These are phyloP conservation scores for Chamaenerion angustifolium DNA, from an alignment of 345 rosid species.

Conservation along the genomic window DNA sequence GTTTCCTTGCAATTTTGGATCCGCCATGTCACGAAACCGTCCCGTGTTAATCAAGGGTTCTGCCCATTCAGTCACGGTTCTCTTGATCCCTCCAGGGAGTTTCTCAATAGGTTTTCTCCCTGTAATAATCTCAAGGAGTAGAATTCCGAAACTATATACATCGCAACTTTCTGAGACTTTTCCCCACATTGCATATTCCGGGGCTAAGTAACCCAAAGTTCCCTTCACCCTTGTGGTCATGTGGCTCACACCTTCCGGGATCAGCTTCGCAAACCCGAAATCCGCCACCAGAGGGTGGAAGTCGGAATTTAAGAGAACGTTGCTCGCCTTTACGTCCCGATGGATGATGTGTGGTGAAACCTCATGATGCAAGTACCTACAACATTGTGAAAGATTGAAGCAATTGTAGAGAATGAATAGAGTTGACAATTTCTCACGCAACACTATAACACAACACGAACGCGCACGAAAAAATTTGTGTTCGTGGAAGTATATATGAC, in stretches of 20 bases:
- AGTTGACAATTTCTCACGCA: no score
- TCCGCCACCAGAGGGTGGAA: slow-evolving; percentile 80
- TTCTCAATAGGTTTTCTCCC: slow-evolving; percentile 70
- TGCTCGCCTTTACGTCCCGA: slow-evolving; percentile 30
- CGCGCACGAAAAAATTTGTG: no score
- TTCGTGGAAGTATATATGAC: no score
- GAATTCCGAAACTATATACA: slow-evolving; percentile 80
- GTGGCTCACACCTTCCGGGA: slow-evolving; percentile 67
- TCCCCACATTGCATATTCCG: slow-evolving; percentile 80
- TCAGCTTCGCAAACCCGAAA: slow-evolving; percentile 75
- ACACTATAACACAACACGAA: no score
- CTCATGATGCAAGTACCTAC: slow-evolving; percentile 58
- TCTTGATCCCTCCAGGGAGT: slow-evolving; percentile 48
- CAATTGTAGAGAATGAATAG: no score
- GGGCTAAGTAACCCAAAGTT: slow-evolving; percentile 70
- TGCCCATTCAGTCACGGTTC: slow-evolving; percentile 71
- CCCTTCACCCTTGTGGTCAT: slow-evolving; percentile 69
- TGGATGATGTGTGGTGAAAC: slow-evolving; percentile 45
- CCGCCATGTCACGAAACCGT: slow-evolving; percentile 55
- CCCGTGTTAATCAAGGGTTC: slow-evolving; percentile 43
- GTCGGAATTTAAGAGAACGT: slow-evolving; percentile 52
- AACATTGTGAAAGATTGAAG: background rate
- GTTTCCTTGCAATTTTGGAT: slow-evolving; percentile 46
- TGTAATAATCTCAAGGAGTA: slow-evolving; percentile 53
- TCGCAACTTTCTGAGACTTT: slow-evolving; percentile 71